Evolutionary conservation across 805 yeast species (phyloP), one percentile per base, ranked within the genome.

Genomic region (Lipomyces mesembrius): DNA sequence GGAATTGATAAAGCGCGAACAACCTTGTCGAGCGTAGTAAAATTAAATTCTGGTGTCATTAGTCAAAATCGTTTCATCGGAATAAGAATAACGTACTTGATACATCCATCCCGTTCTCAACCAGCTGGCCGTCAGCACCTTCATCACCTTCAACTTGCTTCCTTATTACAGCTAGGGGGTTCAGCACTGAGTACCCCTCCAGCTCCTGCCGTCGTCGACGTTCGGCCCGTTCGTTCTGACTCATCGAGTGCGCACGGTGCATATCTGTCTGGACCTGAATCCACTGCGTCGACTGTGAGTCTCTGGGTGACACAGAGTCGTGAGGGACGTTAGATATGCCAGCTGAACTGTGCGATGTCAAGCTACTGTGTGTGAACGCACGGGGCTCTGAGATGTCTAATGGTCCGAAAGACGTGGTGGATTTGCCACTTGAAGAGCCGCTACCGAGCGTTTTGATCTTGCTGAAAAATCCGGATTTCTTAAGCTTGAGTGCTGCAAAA

Each of bases 221-320:
- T 17, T 83, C 80, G 62, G 87, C 88, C 66, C 89, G 87, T 68
- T 93, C 97, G 63, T 83, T 83, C 5, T 85, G 79, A 2, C 89
- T 84, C 29, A 91, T 78, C 0, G 96, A 84, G 69, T 87, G 87
- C 64, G 92, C 87, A 72, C 98, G 83, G 75, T 89, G 85, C 62
- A 92, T 77, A 71, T 88, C 93, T 58, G 85, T 79, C 58, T 84
- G 82, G 17, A 82, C 81, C 29, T 84, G 85, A 25, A 86, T 80
- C 89, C 89, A 85, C 46, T 71, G 68, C 37, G 70, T 65, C 63
- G 61, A 61, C 55, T 52, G 72, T 2, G 60, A 5, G 25, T 57
- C 66, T n/a, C 25, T 17, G 22, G 69, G 62, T 25, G 32, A 11
- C 17, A 7, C 32, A 11, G 20, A 43, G 32, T 29, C 27, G 29